Base-by-base conservation (phyloP, 768 basidiomycete genomes). In the Hygrophorus pudorinus region DNA sequence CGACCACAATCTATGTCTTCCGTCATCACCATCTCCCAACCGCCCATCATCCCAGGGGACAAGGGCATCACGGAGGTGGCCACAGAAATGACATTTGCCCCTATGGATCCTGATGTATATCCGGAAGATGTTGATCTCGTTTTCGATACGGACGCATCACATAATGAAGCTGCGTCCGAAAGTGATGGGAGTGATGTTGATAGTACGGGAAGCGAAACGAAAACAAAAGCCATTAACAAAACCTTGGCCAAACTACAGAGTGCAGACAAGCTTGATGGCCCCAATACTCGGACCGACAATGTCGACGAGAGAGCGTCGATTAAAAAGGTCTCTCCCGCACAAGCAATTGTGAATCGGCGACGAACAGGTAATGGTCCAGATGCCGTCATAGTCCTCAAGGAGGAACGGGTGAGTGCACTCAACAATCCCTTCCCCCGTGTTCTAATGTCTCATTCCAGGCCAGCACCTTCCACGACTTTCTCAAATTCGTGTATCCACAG, bases 401-500 rank as follows among this genome's bases (percentile, higher is more conserved):
- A 97, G 62, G 92, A 96, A 65, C 79, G 80, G 55, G 83, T 83
- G 50, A 16, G 71, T 58, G 17, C 17, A 6, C n/a, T 29, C 35
- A 17, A 35, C 50, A 17, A 40, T 38, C 48, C 12, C 44, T 14
- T 29, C 6, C 27, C 33, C 27, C 18, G 5, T 38, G 8, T 5
- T 37, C 18, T 17, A 33, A 18, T 39, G 45, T 20, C 45, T 30
- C 7, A 10, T 12, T 31, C 18, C 51, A 84, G 76, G 88, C 92
- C 2, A 74, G 67, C 57, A 87, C 81, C 9, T 93, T 96, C 59
- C 91, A 94, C 47, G 92, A 94, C 61, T 91, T 94, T 58, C 73
- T 96, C 47, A 88, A 86, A 66, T 93, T 82, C 59, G 78, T 92
- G 41, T 94, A 96, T 60, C 92, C 92, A 14, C 86, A 93, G 90